A percentile compares a stretch with the other conserved stretches of the same genome.
phyloP scores from a whole-genome alignment of 208 protist genomes.

The Naegleria fowleri region DNA sequence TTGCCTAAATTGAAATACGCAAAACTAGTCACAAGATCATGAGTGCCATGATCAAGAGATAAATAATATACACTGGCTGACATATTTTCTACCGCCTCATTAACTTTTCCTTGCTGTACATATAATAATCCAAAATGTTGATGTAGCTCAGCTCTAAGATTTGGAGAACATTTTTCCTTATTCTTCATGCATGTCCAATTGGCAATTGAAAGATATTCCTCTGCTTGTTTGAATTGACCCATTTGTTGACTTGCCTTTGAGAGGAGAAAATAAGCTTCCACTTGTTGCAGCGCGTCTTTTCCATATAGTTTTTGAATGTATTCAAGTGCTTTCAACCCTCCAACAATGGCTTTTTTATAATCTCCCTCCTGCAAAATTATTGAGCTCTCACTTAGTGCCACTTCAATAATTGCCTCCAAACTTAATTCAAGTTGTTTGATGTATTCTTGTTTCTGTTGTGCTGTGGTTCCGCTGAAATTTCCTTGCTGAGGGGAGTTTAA shows the following conservation, averaged over 20 bases:
- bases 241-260: neutral
- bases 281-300: neutral
- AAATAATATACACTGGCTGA: slow-evolving; percentile 28
- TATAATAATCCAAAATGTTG: slow-evolving; percentile 20
- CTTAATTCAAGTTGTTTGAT: neutral
- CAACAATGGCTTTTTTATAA: neutral
- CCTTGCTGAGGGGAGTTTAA: neutral
- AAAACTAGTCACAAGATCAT: slow-evolving; percentile 17
- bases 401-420: slow-evolving; percentile 8
- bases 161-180: neutral
- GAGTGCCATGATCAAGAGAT: neutral
- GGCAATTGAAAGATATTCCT: slow-evolving; percentile 7
- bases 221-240: neutral
- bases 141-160: slow-evolving; percentile 6
- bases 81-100: slow-evolving; percentile 8
- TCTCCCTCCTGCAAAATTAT: neutral
- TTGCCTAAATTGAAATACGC: slow-evolving; percentile 26
- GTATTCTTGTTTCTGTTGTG: neutral
- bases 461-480: neutral
- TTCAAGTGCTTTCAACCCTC: slow-evolving; percentile 2
- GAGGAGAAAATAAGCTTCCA: slow-evolving; percentile 21
- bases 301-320: slow-evolving; percentile 20
- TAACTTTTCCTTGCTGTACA: neutral
- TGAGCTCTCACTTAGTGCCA: neutral
- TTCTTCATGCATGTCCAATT: slow-evolving; percentile 13